phyloP scores from a whole-genome alignment of 495 filamentous ascomycete species.

The Ramalina peruviana region DNA sequence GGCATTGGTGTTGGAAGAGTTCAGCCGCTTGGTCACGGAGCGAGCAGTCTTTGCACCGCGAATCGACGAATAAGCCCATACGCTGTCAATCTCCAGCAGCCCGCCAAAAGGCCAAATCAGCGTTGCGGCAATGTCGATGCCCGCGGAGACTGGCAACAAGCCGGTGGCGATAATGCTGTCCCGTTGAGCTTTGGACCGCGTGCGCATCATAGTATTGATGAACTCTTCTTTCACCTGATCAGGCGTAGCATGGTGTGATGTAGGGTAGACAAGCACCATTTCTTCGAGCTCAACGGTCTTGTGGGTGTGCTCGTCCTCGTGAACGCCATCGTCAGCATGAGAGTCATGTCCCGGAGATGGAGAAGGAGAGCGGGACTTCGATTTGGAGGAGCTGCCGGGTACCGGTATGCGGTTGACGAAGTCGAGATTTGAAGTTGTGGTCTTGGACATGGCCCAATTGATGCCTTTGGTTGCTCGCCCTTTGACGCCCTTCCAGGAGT shows the following conservation, averaged over 20 bases:
- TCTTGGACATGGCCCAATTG: conserved; percentile 20
- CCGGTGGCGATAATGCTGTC: conserved; percentile 26
- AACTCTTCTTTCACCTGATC: conserved; percentile 24
- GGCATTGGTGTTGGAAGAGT: conserved; percentile 3
- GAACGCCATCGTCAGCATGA: conserved; percentile 13
- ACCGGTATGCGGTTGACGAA: conserved; percentile 25
- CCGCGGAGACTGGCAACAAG: conserved; percentile 22
- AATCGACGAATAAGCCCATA: conserved; percentile 27
- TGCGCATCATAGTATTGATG: conserved; percentile 22
- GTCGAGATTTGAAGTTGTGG: conserved; percentile 23
- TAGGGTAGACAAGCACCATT: conserved; percentile 24
- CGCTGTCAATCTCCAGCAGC: conserved; percentile 21
- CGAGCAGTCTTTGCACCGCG: conserved; percentile 21
- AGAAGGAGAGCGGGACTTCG: background rate
- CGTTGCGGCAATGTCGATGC: conserved; percentile 23
- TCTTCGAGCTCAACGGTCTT: conserved; percentile 23
- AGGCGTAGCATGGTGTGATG: conserved; percentile 13
- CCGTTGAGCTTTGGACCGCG: conserved; percentile 24
- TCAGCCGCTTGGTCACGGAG: conserved; percentile 19
- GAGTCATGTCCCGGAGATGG: conserved; percentile 1
- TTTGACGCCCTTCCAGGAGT: conserved; percentile 28
- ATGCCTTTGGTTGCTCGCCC: conserved; percentile 23
- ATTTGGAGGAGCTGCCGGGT: conserved; percentile 2
- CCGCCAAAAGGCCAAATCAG: conserved; percentile 26
- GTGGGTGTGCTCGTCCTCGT: conserved; percentile 15